Evolutionary conservation across 768 basidiomycete species (phyloP).

Genomic region (Kwoniella sp.): DNA sequence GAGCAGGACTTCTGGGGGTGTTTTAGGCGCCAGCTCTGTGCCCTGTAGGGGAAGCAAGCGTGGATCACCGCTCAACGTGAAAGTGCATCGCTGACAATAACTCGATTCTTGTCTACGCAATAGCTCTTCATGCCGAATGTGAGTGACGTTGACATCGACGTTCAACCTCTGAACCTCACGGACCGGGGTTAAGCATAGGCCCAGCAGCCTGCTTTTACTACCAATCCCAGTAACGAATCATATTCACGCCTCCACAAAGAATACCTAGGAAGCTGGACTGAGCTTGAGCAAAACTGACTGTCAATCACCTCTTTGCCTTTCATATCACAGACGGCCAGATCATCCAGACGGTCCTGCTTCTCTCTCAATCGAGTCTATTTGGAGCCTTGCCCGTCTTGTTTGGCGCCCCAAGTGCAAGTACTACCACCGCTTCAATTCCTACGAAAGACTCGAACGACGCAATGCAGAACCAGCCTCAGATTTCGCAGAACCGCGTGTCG

Average conservation of each 20-base stretch:
- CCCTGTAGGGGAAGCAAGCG: too few relatives aligned
- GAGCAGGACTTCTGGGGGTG: too few relatives aligned
- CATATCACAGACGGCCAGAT: constrained; percentile 15
- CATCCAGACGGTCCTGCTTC: constrained; percentile 8
- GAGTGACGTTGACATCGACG: neutral
- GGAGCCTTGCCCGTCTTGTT: constrained; percentile 27
- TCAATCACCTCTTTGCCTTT: neutral
- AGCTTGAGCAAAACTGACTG: too few relatives aligned
- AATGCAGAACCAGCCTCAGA: too few relatives aligned
- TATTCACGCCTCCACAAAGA: too few relatives aligned
- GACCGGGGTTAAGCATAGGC: too few relatives aligned
- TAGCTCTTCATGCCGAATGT: constrained; percentile 28
- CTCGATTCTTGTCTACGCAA: neutral
- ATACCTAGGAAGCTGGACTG: too few relatives aligned
- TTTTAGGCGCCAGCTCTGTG: neutral
- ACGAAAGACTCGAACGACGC: neutral
- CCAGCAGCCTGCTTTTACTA: too few relatives aligned
- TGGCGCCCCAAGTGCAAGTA: neutral
- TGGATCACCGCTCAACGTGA: too few relatives aligned
- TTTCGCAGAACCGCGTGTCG: too few relatives aligned
- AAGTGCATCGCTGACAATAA: neutral
- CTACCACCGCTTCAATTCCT: neutral
- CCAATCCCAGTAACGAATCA: too few relatives aligned
- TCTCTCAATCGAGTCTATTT: constrained; percentile 21
- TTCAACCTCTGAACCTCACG: too few relatives aligned